These are phyloP conservation scores for Fagopyrum homotropicum DNA, from an alignment of 148 eudicot genomes.

Conservation along the genomic window DNA sequence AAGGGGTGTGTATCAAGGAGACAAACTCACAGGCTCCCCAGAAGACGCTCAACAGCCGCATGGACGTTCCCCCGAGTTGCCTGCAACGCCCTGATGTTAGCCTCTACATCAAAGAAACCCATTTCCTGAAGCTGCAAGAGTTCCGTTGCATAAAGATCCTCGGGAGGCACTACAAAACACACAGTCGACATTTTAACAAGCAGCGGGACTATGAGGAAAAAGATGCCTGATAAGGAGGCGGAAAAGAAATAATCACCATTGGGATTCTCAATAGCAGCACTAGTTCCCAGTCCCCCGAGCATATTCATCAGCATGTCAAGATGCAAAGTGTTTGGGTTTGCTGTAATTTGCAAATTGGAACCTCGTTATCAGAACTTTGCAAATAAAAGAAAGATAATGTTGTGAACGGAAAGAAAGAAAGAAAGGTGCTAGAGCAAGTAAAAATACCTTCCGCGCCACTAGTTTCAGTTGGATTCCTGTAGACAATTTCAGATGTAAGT, in stretches of 20 bases:
- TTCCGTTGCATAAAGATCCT: constrained; percentile 92
- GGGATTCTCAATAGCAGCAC: constrained; percentile 46
- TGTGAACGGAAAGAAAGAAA: background rate
- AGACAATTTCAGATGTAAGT: constrained; percentile 10
- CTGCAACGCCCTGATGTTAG: constrained; percentile 75
- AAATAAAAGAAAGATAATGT: background rate
- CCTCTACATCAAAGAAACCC: constrained; percentile 89
- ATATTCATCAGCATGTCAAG: constrained; percentile 76
- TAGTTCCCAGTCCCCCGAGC: constrained; percentile 89
- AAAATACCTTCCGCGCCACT: constrained; percentile 46
- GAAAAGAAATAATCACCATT: constrained; percentile 31
- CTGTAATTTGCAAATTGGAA: background rate
- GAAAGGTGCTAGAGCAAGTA: background rate
- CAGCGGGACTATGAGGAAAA: background rate
- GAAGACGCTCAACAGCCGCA: no score
- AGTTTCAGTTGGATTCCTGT: constrained; percentile 57
- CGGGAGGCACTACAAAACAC: constrained; percentile 61
- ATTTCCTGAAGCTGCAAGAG: constrained; percentile 90
- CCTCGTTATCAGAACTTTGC: background rate
- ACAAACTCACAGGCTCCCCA: background rate
- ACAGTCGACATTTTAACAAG: background rate
- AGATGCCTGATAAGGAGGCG: background rate
- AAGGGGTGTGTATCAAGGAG: background rate
- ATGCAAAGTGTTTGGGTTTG: constrained; percentile 49
- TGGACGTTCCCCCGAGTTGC: constrained; percentile 21